Percentiles rank a stretch among this genome's conserved stretches.
Evolutionary conservation across 1,139 yeast genomes (phyloP).

Genomic region (Sugiyamaella neomexicana): DNA sequence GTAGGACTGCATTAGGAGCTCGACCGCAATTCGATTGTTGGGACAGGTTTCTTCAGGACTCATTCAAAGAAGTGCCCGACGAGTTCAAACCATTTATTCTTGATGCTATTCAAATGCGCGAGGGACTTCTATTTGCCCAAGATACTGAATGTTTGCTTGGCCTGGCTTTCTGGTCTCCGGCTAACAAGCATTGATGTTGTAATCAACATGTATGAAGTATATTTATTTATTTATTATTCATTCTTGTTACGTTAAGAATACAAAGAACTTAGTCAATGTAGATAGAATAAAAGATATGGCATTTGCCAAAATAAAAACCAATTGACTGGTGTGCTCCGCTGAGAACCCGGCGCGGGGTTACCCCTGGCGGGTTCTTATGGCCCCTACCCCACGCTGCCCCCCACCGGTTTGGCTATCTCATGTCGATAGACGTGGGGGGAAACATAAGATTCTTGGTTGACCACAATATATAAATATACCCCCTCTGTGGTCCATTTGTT

Average conservation of each 20-base stretch:
- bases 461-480: neutral
- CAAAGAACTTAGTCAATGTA: no score
- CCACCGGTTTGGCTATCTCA: neutral
- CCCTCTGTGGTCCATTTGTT: no score
- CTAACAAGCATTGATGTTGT: neutral
- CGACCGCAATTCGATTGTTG: conserved; percentile 9
- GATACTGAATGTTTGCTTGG: conserved; percentile 3
- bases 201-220: neutral
- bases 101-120: conserved; percentile 10
- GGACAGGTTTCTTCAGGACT: conserved; percentile 13
- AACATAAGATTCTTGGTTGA: neutral
- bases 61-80: neutral
- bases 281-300: no score
- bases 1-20: conserved; percentile 9
- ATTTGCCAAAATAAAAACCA: no score
- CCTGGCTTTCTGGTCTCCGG: conserved; percentile 9
- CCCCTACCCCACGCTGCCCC: conserved; percentile 7
- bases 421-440: conserved; percentile 6
- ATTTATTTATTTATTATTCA: neutral
- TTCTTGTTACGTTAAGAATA: no score
- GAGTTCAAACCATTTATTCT: conserved; percentile 6
- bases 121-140: conserved; percentile 1
- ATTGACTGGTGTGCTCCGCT: no score
- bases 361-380: neutral
- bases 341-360: neutral